Base-by-base conservation (phyloP, 768 basidiomycete genomes). In the Leccinum longicurvipes region DNA sequence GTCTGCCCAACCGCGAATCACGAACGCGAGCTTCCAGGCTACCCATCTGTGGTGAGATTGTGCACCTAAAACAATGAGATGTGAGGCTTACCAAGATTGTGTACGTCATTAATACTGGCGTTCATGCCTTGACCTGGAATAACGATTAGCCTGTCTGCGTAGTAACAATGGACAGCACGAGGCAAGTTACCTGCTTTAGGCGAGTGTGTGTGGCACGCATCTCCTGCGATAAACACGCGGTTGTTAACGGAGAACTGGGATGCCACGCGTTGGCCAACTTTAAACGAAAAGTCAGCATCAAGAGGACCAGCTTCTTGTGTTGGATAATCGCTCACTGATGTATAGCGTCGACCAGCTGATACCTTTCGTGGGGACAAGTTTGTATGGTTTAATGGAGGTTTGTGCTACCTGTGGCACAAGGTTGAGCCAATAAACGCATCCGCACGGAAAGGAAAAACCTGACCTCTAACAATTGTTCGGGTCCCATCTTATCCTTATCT, bases 201-300 rank as follows among this genome's bases (percentile, higher is more conserved):
- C 1, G 74, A 77, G 47, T 76, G 76, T 17, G 76, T 77, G 54
- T 77, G 78, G 34, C 78, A 82, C 4, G 81, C 81, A 58, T 81
- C 81, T 12, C 83, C 82, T 0, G 78, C 82, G 47, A 84, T 82
- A 60, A 83, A 81, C 2, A 82, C 72, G 5, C 83, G 78, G 29
- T 82, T 67, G 39, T 75, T 58, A 1, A 73, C 61, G 1, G 77
- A 76, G 65, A 77, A 84, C n/a, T 69, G 69, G 28, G 79, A 74
- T 14, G 82, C 81, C 8, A 84, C 77, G 5, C 83, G 76, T 61
- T 84, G 82, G 2, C 81, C 81, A 48, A 83, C 82, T 81, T 4
- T 41, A 19, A 39, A 32, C 23, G 15, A 28, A 41, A 24, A 11
- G 19, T 59, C 31, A 51, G 47, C 10, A n/a, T 5, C 47, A 31